Conservation (phyloP, 805 yeast species). For the Grigorovia humatica region DNA sequence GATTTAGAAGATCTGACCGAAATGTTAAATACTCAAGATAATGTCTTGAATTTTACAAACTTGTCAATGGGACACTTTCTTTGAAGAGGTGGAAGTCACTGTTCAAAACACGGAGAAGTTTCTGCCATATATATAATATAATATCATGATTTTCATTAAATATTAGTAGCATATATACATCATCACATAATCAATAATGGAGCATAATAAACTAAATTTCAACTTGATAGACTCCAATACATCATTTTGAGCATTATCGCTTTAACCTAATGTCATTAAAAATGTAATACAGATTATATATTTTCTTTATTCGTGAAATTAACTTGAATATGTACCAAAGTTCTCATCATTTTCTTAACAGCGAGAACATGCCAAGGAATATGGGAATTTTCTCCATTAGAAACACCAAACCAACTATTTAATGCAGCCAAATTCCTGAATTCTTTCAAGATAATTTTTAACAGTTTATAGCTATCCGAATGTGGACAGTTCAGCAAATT, state of each 20-base stretch:
- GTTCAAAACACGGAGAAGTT: too few species aligned
- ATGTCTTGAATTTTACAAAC: neutral
- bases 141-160: too few species aligned
- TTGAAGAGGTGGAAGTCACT: too few species aligned
- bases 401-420: conserved; percentile 31
- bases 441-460: conserved; percentile 48
- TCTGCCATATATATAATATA: too few species aligned
- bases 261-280: neutral
- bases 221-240: too few species aligned
- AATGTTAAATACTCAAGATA: conserved; percentile 20
- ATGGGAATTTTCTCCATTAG: conserved; percentile 29
- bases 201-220: too few species aligned
- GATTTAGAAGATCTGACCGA: conserved; percentile 17
- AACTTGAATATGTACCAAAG: conserved; percentile 49
- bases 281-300: neutral
- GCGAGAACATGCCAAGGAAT: conserved; percentile 70
- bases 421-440: conserved; percentile 44
- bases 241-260: too few species aligned
- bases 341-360: conserved; percentile 50
- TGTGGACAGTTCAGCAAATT: conserved; percentile 66
- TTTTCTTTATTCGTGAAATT: conserved; percentile 9
- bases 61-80: too few species aligned
- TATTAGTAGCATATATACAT: too few species aligned
- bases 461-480: conserved; percentile 45
- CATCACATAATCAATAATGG: too few species aligned